Conservation (phyloP, 331 rosid species). For the Saraca asoca region DNA sequence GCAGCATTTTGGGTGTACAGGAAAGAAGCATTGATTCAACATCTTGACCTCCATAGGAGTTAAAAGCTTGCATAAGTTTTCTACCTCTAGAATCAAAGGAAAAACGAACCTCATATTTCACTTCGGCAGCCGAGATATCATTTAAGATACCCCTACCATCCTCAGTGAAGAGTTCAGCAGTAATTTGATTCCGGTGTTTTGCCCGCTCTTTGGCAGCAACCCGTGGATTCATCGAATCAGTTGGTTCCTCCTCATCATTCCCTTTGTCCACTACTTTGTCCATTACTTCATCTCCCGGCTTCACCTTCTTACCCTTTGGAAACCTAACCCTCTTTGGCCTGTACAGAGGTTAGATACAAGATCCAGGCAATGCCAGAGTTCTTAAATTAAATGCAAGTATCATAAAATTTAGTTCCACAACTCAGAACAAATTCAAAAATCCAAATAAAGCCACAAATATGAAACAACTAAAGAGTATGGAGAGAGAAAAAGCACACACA, state of each 20-base stretch:
- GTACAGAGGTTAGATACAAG: slow-evolving; percentile 3
- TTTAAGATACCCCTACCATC: slow-evolving; percentile 46
- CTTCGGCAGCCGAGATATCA: slow-evolving; percentile 60
- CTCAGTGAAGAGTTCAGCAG: slow-evolving; percentile 58
- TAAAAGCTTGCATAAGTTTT: no score
- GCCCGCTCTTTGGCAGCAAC: slow-evolving; percentile 74
- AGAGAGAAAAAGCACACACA: background rate
- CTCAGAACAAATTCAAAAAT: slow-evolving; percentile 15
- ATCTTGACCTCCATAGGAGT: no score
- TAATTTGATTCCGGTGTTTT: slow-evolving; percentile 57
- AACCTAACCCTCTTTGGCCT: slow-evolving; percentile 74
- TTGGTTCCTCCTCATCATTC: slow-evolving; percentile 38
- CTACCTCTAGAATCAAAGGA: no score
- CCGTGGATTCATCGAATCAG: slow-evolving; percentile 44
- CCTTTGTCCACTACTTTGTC: slow-evolving; percentile 37
- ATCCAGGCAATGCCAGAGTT: background rate
- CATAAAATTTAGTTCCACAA: slow-evolving; percentile 11
- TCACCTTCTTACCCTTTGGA: slow-evolving; percentile 90
- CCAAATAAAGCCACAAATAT: background rate
- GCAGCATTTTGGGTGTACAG: no score
- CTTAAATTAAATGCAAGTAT: slow-evolving; percentile 22
- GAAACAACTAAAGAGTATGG: background rate
- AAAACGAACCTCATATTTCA: no score
- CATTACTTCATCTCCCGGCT: slow-evolving; percentile 51
- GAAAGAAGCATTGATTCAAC: no score